These are phyloP conservation scores for Dothideomycetes sp. DNA, from an alignment of 2,329 filamentous ascomycete genomes.

Conservation along the genomic window DNA sequence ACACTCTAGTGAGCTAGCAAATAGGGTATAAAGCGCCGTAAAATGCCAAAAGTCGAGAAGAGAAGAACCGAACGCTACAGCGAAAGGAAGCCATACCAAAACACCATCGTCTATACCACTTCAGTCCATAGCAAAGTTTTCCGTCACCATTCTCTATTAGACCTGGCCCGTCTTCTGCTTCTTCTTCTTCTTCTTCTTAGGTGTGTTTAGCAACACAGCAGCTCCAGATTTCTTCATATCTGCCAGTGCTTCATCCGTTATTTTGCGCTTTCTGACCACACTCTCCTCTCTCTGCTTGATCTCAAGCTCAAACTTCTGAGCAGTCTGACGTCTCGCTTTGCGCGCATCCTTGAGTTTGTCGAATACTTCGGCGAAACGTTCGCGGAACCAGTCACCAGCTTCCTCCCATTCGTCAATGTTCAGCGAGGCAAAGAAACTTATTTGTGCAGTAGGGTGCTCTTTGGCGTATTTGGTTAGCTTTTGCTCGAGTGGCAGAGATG, in stretches of 20 bases:
- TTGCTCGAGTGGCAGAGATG: constrained; percentile 16
- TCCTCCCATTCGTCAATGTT: constrained; percentile 51
- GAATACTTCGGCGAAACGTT: constrained; percentile 44
- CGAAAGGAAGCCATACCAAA: neutral
- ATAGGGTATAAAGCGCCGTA: constrained; percentile 8
- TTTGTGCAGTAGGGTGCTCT: constrained; percentile 29
- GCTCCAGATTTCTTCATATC: constrained; percentile 47
- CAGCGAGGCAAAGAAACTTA: constrained; percentile 43
- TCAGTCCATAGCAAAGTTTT: neutral
- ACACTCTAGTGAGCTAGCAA: too few relatives aligned
- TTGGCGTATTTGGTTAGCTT: constrained; percentile 17
- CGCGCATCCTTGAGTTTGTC: constrained; percentile 44
- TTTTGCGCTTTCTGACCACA: constrained; percentile 40
- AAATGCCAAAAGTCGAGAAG: neutral
- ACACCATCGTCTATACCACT: neutral
- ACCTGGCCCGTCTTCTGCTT: neutral
- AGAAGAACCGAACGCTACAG: too few relatives aligned
- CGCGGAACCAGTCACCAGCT: constrained; percentile 52
- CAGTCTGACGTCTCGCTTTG: constrained; percentile 44
- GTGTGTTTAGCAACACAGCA: constrained; percentile 41
- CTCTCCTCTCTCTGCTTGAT: constrained; percentile 44
- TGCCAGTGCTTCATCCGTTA: constrained; percentile 35
- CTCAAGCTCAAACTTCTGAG: constrained; percentile 48
- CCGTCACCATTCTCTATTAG: neutral
- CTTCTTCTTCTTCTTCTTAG: constrained; percentile 22